Conservation (phyloP, 306 rosid species). For the Ormosia emarginata region DNA sequence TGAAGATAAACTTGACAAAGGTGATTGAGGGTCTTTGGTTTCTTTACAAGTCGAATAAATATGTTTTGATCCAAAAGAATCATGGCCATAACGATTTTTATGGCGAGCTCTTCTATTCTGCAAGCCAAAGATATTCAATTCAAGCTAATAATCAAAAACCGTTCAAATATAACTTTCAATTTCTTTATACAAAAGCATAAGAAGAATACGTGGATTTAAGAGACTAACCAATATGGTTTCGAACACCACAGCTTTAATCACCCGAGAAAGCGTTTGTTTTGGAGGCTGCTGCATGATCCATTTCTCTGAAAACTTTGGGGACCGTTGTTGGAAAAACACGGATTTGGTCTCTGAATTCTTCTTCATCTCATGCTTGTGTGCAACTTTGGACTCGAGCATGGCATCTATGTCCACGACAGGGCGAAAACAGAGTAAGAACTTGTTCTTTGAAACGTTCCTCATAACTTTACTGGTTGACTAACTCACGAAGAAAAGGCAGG, state of each 20-base stretch:
- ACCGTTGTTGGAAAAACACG: slow-evolving; percentile 1
- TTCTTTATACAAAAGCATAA: neutral
- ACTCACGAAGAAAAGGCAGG: neutral
- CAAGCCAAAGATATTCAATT: neutral
- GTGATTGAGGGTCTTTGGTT: neutral
- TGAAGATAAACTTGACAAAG: neutral
- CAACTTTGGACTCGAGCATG: slow-evolving; percentile 34
- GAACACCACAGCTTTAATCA: slow-evolving; percentile 50
- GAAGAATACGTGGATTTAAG: neutral
- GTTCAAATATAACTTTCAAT: neutral
- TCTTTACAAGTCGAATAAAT: slow-evolving; percentile 13
- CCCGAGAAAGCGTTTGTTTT: slow-evolving; percentile 40
- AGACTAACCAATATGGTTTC: slow-evolving; percentile 62
- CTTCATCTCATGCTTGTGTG: neutral
- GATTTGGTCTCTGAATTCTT: slow-evolving; percentile 8
- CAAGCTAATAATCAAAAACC: neutral
- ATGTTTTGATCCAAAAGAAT: slow-evolving; percentile 26
- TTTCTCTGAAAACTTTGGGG: neutral
- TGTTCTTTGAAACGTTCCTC: slow-evolving; percentile 54
- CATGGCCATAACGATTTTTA: slow-evolving; percentile 17
- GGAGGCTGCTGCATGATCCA: slow-evolving; percentile 21
- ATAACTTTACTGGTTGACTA: slow-evolving; percentile 14
- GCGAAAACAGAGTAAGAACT: slow-evolving; percentile 67
- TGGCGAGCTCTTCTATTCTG: slow-evolving; percentile 50
- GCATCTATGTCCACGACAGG: slow-evolving; percentile 60